Evolutionary conservation across 805 yeast genomes (phyloP), one percentile per base, ranked within the genome.

Genomic region (Kodamaea jinghongensis): DNA sequence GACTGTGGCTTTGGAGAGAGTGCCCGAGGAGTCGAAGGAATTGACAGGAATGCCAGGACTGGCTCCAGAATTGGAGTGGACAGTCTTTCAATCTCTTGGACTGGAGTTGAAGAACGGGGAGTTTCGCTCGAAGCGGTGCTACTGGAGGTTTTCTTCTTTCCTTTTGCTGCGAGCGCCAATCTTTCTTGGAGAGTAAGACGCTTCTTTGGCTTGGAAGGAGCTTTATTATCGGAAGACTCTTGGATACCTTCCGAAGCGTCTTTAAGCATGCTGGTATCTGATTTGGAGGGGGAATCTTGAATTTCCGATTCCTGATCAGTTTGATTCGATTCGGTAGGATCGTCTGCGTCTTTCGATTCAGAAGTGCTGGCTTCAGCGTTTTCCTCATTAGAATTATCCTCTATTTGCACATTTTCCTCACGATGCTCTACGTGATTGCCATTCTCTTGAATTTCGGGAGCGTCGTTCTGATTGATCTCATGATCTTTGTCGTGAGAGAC

Each of bases 151-250:
- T 57, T 60, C 22, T 46, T 43, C 23, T 68, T 67, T 10, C 68
- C 67, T 42, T 76, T 71, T 5, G 96, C 88, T 1, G 96, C 96
- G 45, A 80, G 61, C 1, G 93, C 95, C 38, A 90, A 69, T 45
- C 97, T 71, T 52, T 90, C 96, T 52, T 87, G 95, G 49, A 91
- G 68, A 0, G 96, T 81, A 13, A 86, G 63, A 46, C 90, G 70
- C 56, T 70, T 72, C 36, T 50, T 46, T 9, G 48, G 37, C 35
- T 42, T 36, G 28, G 39, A 6, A 6, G 30, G 9, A 12, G 6
- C 15, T n/a, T 27, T 27, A 9, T 6, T 6, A 20, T 20, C 23
- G 7, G 8, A 5, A 5, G 8, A 8, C 7, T 20, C 23, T 20
- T 20, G 23, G 5, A 8, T 5, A 20, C 7, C 7, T 6, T 20